A percentile compares a stretch with the other conserved stretches of the same genome.
phyloP scores from a whole-genome alignment of 345 rosid genomes.

The Anastatica hierochuntica region DNA sequence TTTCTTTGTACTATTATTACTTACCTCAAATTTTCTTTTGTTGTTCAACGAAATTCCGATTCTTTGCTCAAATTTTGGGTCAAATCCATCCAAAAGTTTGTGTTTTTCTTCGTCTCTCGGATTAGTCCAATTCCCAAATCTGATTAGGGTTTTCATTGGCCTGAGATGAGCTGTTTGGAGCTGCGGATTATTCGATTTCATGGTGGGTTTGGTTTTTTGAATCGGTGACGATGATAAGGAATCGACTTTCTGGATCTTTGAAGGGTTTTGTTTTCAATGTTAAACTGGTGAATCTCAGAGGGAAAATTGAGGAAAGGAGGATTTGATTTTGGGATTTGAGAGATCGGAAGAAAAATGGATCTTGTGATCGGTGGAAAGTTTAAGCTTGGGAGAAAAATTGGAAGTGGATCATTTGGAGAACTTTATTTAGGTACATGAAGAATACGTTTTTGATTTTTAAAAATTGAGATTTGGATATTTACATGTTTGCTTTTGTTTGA shows the following conservation, averaged over 20 bases:
- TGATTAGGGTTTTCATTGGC: slow-evolving; percentile 11
- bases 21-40: background rate
- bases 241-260: background rate
- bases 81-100: background rate
- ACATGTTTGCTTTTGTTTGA: background rate
- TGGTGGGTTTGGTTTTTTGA: slow-evolving; percentile 12
- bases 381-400: slow-evolving; percentile 73
- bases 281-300: background rate
- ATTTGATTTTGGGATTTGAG: background rate
- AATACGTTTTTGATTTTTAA: too few relatives aligned
- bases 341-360: slow-evolving; percentile 35
- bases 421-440: slow-evolving; percentile 48
- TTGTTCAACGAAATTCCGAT: background rate
- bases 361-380: slow-evolving; percentile 53
- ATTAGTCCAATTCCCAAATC: slow-evolving; percentile 4
- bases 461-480: background rate
- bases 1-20: slow-evolving; percentile 6
- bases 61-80: background rate
- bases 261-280: background rate
- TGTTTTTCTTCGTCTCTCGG: background rate
- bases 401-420: slow-evolving; percentile 78
- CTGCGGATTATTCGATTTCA: background rate
- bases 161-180: background rate
- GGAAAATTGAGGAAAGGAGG: background rate
- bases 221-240: background rate